phyloP scores from a whole-genome alignment of 345 rosid genomes.

The Ailanthus altissimus region DNA sequence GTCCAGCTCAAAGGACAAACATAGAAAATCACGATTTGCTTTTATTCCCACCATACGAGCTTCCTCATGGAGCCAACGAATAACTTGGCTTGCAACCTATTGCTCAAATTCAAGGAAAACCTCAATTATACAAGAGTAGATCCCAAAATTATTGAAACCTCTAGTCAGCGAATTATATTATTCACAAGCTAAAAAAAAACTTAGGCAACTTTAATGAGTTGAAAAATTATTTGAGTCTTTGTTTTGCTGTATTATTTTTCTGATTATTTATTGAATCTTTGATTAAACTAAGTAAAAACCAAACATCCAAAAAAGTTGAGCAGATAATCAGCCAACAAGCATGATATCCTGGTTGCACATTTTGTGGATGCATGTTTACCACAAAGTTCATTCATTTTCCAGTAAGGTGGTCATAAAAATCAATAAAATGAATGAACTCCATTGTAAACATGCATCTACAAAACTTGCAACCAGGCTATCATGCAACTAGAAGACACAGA shows the following conservation, averaged over 20 bases:
- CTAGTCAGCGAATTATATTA: background rate
- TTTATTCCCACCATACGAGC: conserved; percentile 82
- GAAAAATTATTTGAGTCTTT: background rate
- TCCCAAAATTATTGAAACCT: conserved; percentile 4
- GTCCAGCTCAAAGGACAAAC: conserved; percentile 76
- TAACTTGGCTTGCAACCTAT: conserved; percentile 94
- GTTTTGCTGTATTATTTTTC: background rate
- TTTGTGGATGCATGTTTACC: background rate
- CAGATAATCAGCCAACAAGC: background rate
- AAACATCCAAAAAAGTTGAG: background rate
- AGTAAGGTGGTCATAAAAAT: background rate
- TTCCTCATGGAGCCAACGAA: conserved; percentile 89
- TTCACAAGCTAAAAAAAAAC: background rate
- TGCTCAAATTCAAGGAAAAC: conserved; percentile 17
- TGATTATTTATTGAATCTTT: background rate
- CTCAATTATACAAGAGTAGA: conserved; percentile 12
- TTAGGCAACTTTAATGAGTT: conserved; percentile 2
- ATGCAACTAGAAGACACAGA: background rate
- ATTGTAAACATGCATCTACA: no score
- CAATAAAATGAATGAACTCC: background rate
- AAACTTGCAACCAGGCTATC: no score
- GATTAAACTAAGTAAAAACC: background rate
- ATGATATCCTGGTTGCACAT: background rate
- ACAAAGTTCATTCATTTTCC: background rate
- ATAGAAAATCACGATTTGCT: conserved; percentile 68